These are phyloP conservation scores for Claviceps fusiformis DNA, from an alignment of 2,329 filamentous ascomycete genomes.

Conservation along the genomic window DNA sequence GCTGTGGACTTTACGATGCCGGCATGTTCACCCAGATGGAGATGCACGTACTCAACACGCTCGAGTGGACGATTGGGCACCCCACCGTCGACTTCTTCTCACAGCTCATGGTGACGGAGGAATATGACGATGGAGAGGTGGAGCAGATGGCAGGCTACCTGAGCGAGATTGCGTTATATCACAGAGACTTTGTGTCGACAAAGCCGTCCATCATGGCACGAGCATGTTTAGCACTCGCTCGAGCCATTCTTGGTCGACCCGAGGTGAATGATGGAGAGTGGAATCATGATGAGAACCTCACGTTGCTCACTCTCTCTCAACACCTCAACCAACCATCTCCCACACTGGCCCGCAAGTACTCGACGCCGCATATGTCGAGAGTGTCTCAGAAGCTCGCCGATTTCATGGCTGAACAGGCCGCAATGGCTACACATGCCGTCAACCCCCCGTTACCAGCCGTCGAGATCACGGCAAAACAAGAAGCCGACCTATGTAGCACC, in stretches of 20 bases:
- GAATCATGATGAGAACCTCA: conserved; percentile 58
- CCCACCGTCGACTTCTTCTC: conserved; percentile 92
- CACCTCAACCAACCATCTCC: conserved; percentile 45
- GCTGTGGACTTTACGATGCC: conserved; percentile 93
- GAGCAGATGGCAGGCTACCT: conserved; percentile 94
- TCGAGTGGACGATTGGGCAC: conserved; percentile 93
- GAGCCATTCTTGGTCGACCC: conserved; percentile 70
- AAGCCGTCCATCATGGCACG: conserved; percentile 84
- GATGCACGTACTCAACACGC: conserved; percentile 95
- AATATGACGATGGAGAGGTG: conserved; percentile 65
- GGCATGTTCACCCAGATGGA: conserved; percentile 99
- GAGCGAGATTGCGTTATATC: conserved; percentile 87
- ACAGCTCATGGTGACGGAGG: conserved; percentile 73
- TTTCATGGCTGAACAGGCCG: conserved; percentile 46
- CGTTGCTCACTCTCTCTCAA: conserved; percentile 45
- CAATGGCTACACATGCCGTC: conserved; percentile 33
- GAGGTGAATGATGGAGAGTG: conserved; percentile 67
- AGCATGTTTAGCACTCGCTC: conserved; percentile 70
- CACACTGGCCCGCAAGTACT: conserved; percentile 47
- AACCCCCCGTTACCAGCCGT: conserved; percentile 47
- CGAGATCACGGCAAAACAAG: conserved; percentile 34
- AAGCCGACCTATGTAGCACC: conserved; percentile 56
- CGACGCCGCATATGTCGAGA: conserved; percentile 36
- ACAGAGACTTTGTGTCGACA: conserved; percentile 91
- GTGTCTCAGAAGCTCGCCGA: conserved; percentile 43